A percentile compares a stretch with the other conserved stretches of the same genome.
phyloP scores from a whole-genome alignment of 2,329 filamentous ascomycete genomes.

The Aspergillus fumigatiaffinis region DNA sequence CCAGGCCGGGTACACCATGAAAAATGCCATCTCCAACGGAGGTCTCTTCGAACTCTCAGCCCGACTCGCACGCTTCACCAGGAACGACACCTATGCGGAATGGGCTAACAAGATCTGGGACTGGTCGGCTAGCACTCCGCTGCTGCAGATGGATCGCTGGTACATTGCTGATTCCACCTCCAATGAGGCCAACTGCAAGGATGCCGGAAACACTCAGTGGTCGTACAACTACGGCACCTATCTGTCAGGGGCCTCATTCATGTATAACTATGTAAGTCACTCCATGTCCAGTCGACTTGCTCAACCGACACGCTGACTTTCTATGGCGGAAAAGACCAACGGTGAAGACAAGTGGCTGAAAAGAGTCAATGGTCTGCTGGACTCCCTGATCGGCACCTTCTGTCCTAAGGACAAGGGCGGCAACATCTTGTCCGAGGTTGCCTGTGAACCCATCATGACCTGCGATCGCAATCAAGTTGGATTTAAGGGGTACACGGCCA shows the following conservation, averaged over 20 bases:
- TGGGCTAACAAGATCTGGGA: slow-evolving; percentile 59
- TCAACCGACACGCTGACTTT: not conserved
- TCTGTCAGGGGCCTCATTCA: slow-evolving; percentile 56
- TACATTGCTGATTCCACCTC: slow-evolving; percentile 62
- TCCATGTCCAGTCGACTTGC: not conserved
- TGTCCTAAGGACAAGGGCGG: slow-evolving; percentile 43
- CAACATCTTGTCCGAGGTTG: slow-evolving; percentile 58
- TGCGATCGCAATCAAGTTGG: slow-evolving; percentile 67
- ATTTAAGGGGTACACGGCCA: slow-evolving; percentile 65
- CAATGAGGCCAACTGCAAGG: slow-evolving; percentile 55
- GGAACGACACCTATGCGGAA: slow-evolving; percentile 60
- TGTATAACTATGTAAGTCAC: slow-evolving; percentile 59
- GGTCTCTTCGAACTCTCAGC: slow-evolving; percentile 75
- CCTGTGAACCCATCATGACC: slow-evolving; percentile 56
- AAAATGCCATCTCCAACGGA: slow-evolving; percentile 74
- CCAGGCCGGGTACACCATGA: slow-evolving; percentile 76
- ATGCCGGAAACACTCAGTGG: slow-evolving; percentile 60
- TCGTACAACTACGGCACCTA: slow-evolving; percentile 62
- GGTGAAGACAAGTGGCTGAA: slow-evolving; percentile 51
- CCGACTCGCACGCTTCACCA: slow-evolving; percentile 61
- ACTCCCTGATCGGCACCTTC: slow-evolving; percentile 43
- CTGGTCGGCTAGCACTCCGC: slow-evolving; percentile 52
- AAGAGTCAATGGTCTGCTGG: slow-evolving; percentile 52
- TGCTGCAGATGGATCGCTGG: slow-evolving; percentile 56
- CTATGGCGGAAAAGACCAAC: slow-evolving; percentile 35